phyloP scores from a whole-genome alignment of 2,329 filamentous ascomycete species.

The Fusarium avenaceum region DNA sequence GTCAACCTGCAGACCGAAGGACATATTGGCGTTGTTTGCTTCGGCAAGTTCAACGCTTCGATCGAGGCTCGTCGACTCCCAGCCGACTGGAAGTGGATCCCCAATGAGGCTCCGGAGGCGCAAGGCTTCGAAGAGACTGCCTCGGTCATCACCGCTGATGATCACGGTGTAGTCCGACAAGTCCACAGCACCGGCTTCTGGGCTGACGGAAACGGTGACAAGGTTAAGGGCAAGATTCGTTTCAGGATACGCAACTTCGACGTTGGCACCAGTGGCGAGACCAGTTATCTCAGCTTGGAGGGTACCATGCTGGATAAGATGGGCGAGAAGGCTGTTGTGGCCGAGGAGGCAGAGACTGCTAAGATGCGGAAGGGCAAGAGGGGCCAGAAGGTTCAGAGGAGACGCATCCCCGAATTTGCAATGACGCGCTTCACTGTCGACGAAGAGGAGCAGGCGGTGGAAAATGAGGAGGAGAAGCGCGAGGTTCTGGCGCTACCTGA shows the following conservation, averaged over 20 bases:
- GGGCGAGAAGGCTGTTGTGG: conserved; percentile 71
- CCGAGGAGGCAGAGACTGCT: conserved; percentile 60
- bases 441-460: conserved; percentile 56
- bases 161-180: conserved; percentile 67
- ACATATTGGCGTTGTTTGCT: conserved; percentile 89
- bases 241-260: conserved; percentile 91
- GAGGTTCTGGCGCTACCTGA: conserved; percentile 46
- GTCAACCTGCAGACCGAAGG: conserved; percentile 90
- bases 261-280: conserved; percentile 78
- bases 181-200: conserved; percentile 77
- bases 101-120: conserved; percentile 61
- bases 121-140: conserved; percentile 59
- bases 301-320: conserved; percentile 83
- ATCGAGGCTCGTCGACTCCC: conserved; percentile 85
- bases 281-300: conserved; percentile 86
- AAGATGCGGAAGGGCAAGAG: conserved; percentile 55
- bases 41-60: conserved; percentile 91
- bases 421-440: conserved; percentile 68
- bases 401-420: conserved; percentile 65
- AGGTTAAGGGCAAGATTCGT: conserved; percentile 76
- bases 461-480: conserved; percentile 42
- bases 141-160: conserved; percentile 58
- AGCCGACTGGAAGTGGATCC: conserved; percentile 82
- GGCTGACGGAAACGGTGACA: conserved; percentile 77
- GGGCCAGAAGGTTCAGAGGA: conserved; percentile 50